Percentiles rank a stretch among this genome's conserved stretches.
These are phyloP conservation scores for Nicotiana otophora DNA, from an alignment of 257 asterid genomes.

Conservation along the genomic window DNA sequence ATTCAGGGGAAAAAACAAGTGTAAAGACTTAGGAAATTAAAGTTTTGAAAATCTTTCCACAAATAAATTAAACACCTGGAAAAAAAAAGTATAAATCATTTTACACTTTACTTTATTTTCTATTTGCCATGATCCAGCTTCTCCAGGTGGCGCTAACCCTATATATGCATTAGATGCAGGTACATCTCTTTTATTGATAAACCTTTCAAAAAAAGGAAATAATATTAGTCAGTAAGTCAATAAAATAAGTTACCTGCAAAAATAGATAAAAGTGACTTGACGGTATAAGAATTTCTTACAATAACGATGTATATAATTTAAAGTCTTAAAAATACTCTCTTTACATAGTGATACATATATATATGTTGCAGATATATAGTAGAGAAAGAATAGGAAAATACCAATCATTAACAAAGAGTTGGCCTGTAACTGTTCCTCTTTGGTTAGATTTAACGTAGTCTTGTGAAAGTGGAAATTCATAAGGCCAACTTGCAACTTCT, in stretches of 20 bases:
- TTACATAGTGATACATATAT: too few relatives aligned
- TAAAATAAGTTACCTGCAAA: too few relatives aligned
- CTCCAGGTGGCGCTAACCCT: conserved; percentile 54
- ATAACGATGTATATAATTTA: too few relatives aligned
- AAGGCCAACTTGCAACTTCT: conserved; percentile 61
- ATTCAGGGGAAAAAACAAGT: neutral
- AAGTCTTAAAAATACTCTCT: too few relatives aligned
- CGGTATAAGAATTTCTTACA: too few relatives aligned
- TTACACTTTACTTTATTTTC: conserved; percentile 60
- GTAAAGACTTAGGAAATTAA: too few relatives aligned
- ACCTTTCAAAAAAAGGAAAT: conserved; percentile 23
- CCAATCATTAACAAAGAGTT: conserved; percentile 50
- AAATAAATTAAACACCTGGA: too few relatives aligned
- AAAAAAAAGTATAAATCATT: neutral
- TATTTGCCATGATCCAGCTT: conserved; percentile 59
- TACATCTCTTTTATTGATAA: conserved; percentile 11
- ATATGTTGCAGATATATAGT: neutral
- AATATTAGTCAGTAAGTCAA: neutral
- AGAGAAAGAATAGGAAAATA: neutral
- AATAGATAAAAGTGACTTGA: too few relatives aligned
- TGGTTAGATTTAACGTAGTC: conserved; percentile 38
- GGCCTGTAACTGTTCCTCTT: conserved; percentile 51
- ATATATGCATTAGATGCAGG: conserved; percentile 41
- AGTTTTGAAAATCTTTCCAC: neutral
- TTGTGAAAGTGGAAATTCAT: conserved; percentile 40